A percentile compares a stretch with the other conserved stretches of the same genome.
Evolutionary conservation across 2,329 filamentous ascomycete species (phyloP).

Genomic region (Triangularia setosa): DNA sequence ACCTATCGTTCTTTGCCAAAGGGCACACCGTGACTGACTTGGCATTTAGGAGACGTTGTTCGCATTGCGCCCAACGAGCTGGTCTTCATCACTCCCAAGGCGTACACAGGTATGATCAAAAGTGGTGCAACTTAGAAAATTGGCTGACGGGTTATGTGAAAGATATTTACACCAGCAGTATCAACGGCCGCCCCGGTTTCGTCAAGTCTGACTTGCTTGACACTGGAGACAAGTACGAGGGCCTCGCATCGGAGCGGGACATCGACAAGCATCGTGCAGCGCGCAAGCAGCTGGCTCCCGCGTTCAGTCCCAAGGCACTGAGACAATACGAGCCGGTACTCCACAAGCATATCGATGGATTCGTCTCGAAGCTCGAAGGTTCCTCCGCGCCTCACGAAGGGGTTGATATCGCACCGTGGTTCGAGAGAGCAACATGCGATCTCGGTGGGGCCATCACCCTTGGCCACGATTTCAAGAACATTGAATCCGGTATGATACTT

Average conservation of each 20-base stretch:
- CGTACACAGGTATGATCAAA: conserved; percentile 2
- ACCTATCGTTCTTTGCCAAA: too few relatives aligned
- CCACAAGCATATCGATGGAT: background rate
- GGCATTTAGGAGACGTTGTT: background rate
- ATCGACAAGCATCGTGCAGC: background rate
- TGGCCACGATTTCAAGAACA: too few relatives aligned
- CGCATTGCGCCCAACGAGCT: background rate
- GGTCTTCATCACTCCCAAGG: background rate
- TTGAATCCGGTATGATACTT: too few relatives aligned
- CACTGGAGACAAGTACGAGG: background rate
- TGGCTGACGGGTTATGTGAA: too few relatives aligned
- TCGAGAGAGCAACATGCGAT: too few relatives aligned
- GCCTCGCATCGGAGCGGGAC: background rate
- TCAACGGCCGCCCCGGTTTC: background rate
- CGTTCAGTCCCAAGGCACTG: background rate
- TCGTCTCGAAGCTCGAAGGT: background rate
- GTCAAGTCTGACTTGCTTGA: background rate
- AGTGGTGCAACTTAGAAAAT: conserved; percentile 12
- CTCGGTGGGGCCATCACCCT: too few relatives aligned
- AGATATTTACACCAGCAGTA: conserved; percentile 6
- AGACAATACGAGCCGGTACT: background rate
- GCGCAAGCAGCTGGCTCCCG: background rate
- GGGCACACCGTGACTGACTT: too few relatives aligned
- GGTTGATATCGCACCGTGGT: too few relatives aligned
- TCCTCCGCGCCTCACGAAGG: too few relatives aligned